Conservation (phyloP, 78 protist genomes). For the Capsaspora owczarzaki region DNA sequence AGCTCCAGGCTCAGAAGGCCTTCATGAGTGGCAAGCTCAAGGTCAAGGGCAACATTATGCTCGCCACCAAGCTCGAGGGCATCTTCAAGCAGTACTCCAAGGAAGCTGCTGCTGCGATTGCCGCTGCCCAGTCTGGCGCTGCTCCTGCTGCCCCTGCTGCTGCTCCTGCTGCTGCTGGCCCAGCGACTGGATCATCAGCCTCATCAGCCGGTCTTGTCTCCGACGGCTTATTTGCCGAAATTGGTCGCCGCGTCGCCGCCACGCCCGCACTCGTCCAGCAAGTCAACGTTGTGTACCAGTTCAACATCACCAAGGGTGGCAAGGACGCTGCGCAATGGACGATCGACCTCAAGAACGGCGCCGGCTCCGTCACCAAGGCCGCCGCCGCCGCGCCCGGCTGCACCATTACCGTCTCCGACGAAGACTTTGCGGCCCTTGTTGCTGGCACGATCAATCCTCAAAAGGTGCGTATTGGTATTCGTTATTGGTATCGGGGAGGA, state of each 20-base stretch:
- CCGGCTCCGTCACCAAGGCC: neutral
- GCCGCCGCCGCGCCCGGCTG: neutral
- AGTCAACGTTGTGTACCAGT: constrained; percentile 10
- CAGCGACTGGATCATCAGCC: too few relatives aligned
- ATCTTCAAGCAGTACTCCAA: neutral
- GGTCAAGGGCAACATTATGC: neutral
- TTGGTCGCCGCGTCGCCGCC: neutral
- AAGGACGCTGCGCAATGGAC: constrained; percentile 11
- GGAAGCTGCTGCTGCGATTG: neutral
- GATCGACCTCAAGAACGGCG: constrained; percentile 17
- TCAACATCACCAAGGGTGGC: constrained; percentile 11
- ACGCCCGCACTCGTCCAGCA: neutral
- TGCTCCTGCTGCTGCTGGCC: too few relatives aligned
- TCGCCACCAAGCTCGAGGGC: constrained; percentile 2
- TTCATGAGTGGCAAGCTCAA: constrained; percentile 11
- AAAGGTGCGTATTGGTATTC: too few relatives aligned
- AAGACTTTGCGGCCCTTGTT: neutral
- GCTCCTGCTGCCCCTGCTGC: too few relatives aligned
- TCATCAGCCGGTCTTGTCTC: neutral
- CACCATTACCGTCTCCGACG: constrained; percentile 2
- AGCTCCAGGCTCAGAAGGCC: neutral
- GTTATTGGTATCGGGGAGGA: too few relatives aligned
- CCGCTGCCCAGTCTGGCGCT: too few relatives aligned
- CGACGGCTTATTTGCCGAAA: neutral
- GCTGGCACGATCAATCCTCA: neutral